Conservation (phyloP, 148 eudicot species). For the Fagopyrum homotropicum region DNA sequence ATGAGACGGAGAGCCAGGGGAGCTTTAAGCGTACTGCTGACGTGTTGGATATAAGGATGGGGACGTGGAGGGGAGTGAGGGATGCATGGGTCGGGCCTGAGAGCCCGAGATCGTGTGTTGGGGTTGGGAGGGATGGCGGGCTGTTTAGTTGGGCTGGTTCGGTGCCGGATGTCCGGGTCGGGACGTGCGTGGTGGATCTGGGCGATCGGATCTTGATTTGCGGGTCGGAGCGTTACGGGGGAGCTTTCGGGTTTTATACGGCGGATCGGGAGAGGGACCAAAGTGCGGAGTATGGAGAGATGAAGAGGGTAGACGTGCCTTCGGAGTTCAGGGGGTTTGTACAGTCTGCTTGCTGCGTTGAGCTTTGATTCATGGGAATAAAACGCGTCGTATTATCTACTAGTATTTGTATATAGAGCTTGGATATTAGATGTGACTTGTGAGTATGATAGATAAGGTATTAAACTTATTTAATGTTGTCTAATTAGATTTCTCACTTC, state of each 20-base stretch:
- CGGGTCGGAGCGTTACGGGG: slow-evolving; percentile 48
- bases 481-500: too few relatives aligned
- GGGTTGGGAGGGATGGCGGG: slow-evolving; percentile 24
- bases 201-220: slow-evolving; percentile 38
- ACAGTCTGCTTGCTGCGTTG: slow-evolving; percentile 61
- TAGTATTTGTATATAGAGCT: not conserved
- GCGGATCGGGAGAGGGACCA: slow-evolving; percentile 16
- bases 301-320: slow-evolving; percentile 39
- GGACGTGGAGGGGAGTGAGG: slow-evolving; percentile 48
- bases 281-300: slow-evolving; percentile 31
- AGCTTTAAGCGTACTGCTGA: slow-evolving; percentile 54
- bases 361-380: slow-evolving; percentile 20
- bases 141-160: slow-evolving; percentile 36
- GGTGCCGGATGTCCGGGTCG: slow-evolving; percentile 28
- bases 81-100: slow-evolving; percentile 36
- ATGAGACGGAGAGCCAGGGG: slow-evolving; percentile 60
- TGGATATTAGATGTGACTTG: not conserved
- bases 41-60: slow-evolving; percentile 20
- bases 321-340: slow-evolving; percentile 44
- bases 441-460: not conserved
- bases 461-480: too few relatives aligned
- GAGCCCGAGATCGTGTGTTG: slow-evolving; percentile 53
- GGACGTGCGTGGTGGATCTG: slow-evolving; percentile 45
- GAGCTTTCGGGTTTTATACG: slow-evolving; percentile 30
- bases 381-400: slow-evolving; percentile 7